Conservation (phyloP, 1,284 basidiomycete genomes). For the Exsudoporus floridanus region DNA sequence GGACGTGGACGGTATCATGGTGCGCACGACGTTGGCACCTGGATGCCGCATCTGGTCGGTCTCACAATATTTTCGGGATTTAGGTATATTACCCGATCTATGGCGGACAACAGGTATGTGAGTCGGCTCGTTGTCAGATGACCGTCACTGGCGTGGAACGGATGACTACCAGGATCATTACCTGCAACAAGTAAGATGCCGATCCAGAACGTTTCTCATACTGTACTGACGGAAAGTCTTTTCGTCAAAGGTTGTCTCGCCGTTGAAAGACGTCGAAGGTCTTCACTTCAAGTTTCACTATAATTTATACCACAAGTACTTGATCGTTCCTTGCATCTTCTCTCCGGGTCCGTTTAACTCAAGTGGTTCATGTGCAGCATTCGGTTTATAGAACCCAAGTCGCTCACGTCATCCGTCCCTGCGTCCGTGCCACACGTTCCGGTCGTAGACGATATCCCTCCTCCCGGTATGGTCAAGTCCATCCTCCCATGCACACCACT, state of each 20-base stretch:
- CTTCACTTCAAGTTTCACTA: constrained; percentile 96
- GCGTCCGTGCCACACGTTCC: constrained; percentile 37
- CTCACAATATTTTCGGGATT: neutral
- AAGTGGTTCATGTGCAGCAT: constrained; percentile 47
- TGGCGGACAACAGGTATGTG: constrained; percentile 75
- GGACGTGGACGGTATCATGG: constrained; percentile 94
- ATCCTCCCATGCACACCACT: constrained; percentile 97
- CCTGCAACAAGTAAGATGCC: constrained; percentile 71
- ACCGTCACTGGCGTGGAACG: neutral
- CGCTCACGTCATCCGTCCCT: constrained; percentile 52
- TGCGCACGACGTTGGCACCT: constrained; percentile 37
- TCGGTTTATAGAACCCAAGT: constrained; percentile 70
- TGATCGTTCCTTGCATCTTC: constrained; percentile 22
- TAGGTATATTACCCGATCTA: constrained; percentile 94
- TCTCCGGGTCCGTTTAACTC: neutral
- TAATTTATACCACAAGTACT: constrained; percentile 97
- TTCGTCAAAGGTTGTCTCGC: constrained; percentile 75
- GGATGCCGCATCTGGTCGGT: neutral
- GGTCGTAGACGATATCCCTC: constrained; percentile 60
- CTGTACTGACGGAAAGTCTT: neutral
- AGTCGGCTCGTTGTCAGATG: neutral
- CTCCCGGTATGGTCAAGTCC: constrained; percentile 84
- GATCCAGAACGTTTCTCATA: too few species aligned
- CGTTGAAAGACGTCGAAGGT: constrained; percentile 96
- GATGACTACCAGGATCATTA: constrained; percentile 78